Base-by-base conservation (phyloP, 1,284 basidiomycete species). In the Microbotryum lychnidis-dioicae region DNA sequence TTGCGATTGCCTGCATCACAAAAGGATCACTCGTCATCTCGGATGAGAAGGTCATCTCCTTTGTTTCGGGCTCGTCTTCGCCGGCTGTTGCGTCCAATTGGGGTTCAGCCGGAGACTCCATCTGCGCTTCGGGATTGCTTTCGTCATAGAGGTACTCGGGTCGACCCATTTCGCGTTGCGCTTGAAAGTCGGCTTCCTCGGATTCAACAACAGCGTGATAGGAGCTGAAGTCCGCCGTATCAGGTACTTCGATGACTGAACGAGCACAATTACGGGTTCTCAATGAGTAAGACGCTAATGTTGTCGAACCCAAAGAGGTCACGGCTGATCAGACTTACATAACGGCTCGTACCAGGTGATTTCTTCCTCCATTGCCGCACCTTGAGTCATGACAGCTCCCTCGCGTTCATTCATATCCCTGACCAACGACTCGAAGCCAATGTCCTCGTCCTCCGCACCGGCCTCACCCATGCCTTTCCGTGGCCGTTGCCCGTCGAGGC, bases 401-500 rank as follows among this genome's bases (percentile, higher is more conserved):
- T 67, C 65, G 29, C 63, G 59, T 55, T 56, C 29, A 9, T 65
- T 57, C 66, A 64, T 67, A 31, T 58, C 27, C 1, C 57, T 42
- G 14, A 55, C 33, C 37, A 42, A 42, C 37, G 37, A 42, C 14
- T 42, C 37, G 37, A 42, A 42, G 49, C 54, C 53, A 31, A 46
- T 54, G 27, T 29, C 54, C n/a, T 37, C 52, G 47, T 53, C 54
- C 50, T 62, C n/a, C 27, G 5, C 14, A 46, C 21, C 48, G 7
- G 42, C 27, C 16, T 25, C 48, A 14, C 14, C 9, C 51, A 33
- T 27, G 31, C 20, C 25, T 20, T 33, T 53, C 12, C 20, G 8
- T 10, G 16, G 25, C 25, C 33, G 25, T 50, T 56, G 45, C 46
- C 18, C 7, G 23, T 50, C 44, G 2, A 44, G 25, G 47, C 33